A percentile compares a stretch with the other conserved stretches of the same genome.
Evolutionary conservation across 805 yeast species (phyloP).

Genomic region (Millerozyma acaciae): DNA sequence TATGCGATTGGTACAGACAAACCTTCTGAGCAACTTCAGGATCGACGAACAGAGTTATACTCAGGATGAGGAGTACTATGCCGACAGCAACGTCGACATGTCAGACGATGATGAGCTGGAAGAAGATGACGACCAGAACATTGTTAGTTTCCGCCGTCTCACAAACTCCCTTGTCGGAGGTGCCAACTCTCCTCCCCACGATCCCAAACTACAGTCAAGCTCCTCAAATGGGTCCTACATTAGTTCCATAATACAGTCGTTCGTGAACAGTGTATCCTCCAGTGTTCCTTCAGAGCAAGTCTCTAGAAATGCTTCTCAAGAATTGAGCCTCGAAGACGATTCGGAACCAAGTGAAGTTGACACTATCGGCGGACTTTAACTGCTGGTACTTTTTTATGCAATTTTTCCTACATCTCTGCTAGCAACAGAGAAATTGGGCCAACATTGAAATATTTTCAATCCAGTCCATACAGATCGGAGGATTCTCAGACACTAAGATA

Average conservation of each 20-base stretch:
- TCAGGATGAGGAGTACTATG: conserved; percentile 24
- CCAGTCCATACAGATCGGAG: no score
- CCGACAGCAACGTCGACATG: conserved; percentile 10
- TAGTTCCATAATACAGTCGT: conserved; percentile 34
- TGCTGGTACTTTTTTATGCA: neutral
- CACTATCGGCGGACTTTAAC: conserved; percentile 1
- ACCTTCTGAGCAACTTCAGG: conserved; percentile 33
- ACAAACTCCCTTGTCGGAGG: conserved; percentile 12
- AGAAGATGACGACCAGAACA: conserved; percentile 21
- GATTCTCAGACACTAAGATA: no score
- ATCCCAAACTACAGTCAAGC: conserved; percentile 3
- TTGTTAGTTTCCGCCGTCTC: conserved; percentile 25
- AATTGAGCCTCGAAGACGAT: neutral
- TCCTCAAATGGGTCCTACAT: conserved; percentile 16
- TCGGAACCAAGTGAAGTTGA: conserved; percentile 1
- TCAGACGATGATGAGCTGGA: conserved; percentile 10
- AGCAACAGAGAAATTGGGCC: no score
- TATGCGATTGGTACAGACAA: conserved; percentile 27
- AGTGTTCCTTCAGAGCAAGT: no score
- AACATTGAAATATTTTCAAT: no score
- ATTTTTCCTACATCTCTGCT: no score
- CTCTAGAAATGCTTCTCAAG: neutral
- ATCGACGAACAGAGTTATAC: conserved; percentile 28
- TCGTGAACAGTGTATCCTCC: conserved; percentile 27
- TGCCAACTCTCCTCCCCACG: conserved; percentile 1